Percentiles rank a stretch among this genome's conserved stretches.
Conservation (phyloP, 2,329 filamentous ascomycete genomes). For the Penicillium glabrum region DNA sequence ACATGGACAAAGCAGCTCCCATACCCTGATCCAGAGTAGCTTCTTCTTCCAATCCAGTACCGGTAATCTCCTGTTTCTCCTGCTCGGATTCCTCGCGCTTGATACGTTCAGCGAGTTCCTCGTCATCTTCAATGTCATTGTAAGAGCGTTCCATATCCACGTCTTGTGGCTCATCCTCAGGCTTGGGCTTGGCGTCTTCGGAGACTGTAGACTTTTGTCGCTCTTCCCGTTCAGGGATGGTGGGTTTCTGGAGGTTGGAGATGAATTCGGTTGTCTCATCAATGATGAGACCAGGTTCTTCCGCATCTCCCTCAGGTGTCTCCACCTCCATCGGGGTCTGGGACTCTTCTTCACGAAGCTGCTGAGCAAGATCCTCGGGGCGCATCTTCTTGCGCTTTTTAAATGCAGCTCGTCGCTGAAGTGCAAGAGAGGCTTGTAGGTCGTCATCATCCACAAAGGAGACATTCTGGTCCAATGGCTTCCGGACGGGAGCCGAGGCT, state of each 20-base stretch:
- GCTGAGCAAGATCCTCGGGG: slow-evolving; percentile 82
- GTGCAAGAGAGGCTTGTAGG: slow-evolving; percentile 78
- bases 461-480: slow-evolving; percentile 64
- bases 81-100: slow-evolving; percentile 48
- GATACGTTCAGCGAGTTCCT: slow-evolving; percentile 51
- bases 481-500: slow-evolving; percentile 50
- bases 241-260: slow-evolving; percentile 73
- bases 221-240: slow-evolving; percentile 53
- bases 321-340: slow-evolving; percentile 60
- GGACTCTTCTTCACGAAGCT: slow-evolving; percentile 65
- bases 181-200: slow-evolving; percentile 17
- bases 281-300: slow-evolving; percentile 73
- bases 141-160: slow-evolving; percentile 55
- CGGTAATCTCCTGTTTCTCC: slow-evolving; percentile 50
- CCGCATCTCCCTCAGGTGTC: slow-evolving; percentile 53
- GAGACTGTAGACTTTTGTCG: slow-evolving; percentile 31
- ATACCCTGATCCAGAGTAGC: slow-evolving; percentile 75
- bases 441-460: slow-evolving; percentile 89
- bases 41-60: slow-evolving; percentile 80
- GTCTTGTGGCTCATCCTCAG: slow-evolving; percentile 54
- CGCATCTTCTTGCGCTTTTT: slow-evolving; percentile 89
- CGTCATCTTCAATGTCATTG: slow-evolving; percentile 51
- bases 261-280: slow-evolving; percentile 96
- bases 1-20: slow-evolving; percentile 76
- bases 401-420: slow-evolving; percentile 77